Percentiles rank a stretch among this genome's conserved stretches.
Evolutionary conservation across 1,139 yeast species (phyloP).

Genomic region (Kazachstania sp.): DNA sequence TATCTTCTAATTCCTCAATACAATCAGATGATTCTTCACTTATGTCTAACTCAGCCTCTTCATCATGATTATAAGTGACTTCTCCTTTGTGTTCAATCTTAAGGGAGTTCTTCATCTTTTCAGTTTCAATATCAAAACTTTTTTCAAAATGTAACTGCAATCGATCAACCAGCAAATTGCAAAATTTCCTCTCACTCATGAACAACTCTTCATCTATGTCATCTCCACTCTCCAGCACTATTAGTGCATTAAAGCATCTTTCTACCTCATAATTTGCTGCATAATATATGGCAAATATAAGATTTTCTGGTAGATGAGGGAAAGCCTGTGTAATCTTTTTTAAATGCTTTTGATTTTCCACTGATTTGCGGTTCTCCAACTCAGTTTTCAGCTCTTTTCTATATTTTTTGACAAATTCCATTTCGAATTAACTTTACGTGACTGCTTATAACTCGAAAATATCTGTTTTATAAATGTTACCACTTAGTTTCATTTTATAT

Average conservation of each 20-base stretch:
- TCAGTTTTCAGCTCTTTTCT: too few relatives aligned
- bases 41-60: neutral
- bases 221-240: constrained; percentile 37
- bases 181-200: neutral
- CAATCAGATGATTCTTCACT: too few relatives aligned
- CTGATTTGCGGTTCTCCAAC: constrained; percentile 15
- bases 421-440: too few relatives aligned
- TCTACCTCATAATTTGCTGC: constrained; percentile 71
- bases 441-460: too few relatives aligned
- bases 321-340: constrained; percentile 40
- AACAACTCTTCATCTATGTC: neutral
- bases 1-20: too few relatives aligned
- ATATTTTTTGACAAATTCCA: too few relatives aligned
- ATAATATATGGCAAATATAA: constrained; percentile 59
- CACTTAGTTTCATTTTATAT: too few relatives aligned
- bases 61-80: neutral
- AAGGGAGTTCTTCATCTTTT: neutral
- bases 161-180: neutral
- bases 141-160: neutral
- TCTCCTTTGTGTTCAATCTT: neutral
- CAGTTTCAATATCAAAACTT: neutral
- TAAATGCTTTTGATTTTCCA: neutral
- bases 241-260: constrained; percentile 72
- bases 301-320: constrained; percentile 52
- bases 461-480: too few relatives aligned